These are phyloP conservation scores for Andrographis paniculata DNA, from an alignment of 305 asterid species.

Conservation along the genomic window DNA sequence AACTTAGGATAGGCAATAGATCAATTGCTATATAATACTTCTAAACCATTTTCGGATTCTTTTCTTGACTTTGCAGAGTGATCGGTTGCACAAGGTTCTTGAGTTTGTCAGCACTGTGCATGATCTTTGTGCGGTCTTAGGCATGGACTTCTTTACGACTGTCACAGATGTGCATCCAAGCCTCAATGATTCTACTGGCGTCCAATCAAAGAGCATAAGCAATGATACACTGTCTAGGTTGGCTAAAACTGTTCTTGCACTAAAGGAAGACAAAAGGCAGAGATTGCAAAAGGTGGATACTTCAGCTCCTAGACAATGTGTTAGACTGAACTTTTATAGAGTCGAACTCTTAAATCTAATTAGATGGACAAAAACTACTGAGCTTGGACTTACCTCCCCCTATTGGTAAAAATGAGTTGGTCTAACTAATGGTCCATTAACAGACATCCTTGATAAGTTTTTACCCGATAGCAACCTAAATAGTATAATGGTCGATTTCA, in stretches of 20 bases:
- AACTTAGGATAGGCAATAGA: neutral
- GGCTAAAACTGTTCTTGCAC: slow-evolving; percentile 67
- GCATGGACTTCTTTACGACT: slow-evolving; percentile 68
- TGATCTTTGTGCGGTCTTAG: slow-evolving; percentile 92
- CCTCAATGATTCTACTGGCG: slow-evolving; percentile 67
- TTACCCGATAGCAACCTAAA: too few species aligned
- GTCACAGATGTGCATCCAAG: slow-evolving; percentile 91
- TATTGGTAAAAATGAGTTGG: too few species aligned
- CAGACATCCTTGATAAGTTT: too few species aligned
- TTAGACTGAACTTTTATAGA: neutral
- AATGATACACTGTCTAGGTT: slow-evolving; percentile 66
- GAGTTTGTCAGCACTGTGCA: slow-evolving; percentile 90
- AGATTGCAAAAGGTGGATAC: slow-evolving; percentile 63
- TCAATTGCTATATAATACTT: slow-evolving; percentile 12
- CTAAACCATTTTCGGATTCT: slow-evolving; percentile 9
- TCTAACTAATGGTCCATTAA: too few species aligned
- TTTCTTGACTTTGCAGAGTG: slow-evolving; percentile 55
- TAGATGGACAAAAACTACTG: neutral
- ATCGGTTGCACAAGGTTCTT: slow-evolving; percentile 88
- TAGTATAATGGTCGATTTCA: too few species aligned
- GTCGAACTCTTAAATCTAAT: neutral
- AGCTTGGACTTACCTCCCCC: too few species aligned
- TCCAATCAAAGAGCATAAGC: slow-evolving; percentile 87
- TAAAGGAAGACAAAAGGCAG: slow-evolving; percentile 76
- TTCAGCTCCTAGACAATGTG: slow-evolving; percentile 6